Conservation (phyloP, 768 basidiomycete genomes). For the Kwoniella sp. region DNA sequence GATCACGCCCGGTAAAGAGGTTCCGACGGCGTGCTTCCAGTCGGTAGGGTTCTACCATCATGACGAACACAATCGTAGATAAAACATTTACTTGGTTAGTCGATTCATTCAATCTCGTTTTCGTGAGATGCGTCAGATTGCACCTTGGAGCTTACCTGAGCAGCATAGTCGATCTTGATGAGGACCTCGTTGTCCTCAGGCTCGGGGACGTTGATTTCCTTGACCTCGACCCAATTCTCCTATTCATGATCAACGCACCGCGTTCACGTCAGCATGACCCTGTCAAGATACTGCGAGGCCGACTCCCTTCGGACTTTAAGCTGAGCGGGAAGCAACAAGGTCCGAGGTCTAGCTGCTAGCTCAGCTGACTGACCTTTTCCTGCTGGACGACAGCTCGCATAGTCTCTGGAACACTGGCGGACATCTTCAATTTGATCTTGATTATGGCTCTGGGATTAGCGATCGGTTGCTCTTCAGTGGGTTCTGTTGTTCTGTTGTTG, state of each 20-base stretch:
- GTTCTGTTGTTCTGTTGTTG: no score
- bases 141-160: conserved; percentile 30
- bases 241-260: conserved; percentile 4
- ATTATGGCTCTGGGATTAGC: no score
- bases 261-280: neutral
- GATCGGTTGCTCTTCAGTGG: no score
- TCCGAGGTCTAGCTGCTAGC: neutral
- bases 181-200: conserved; percentile 44
- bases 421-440: no score
- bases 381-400: conserved; percentile 43
- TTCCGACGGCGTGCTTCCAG: conserved; percentile 41
- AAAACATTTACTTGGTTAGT: no score
- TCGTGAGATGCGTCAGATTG: neutral
- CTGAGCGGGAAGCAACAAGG: no score
- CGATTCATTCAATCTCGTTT: no score
- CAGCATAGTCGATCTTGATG: conserved; percentile 41
- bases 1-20: conserved; percentile 30
- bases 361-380: conserved; percentile 24
- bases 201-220: conserved; percentile 39
- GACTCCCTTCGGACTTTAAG: no score
- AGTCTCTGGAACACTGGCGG: conserved; percentile 30
- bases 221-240: conserved; percentile 30
- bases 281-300: neutral
- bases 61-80: neutral
- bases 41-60: conserved; percentile 40